Evolutionary conservation across 305 asterid species (phyloP).

Genomic region (Plantago lanceolata): DNA sequence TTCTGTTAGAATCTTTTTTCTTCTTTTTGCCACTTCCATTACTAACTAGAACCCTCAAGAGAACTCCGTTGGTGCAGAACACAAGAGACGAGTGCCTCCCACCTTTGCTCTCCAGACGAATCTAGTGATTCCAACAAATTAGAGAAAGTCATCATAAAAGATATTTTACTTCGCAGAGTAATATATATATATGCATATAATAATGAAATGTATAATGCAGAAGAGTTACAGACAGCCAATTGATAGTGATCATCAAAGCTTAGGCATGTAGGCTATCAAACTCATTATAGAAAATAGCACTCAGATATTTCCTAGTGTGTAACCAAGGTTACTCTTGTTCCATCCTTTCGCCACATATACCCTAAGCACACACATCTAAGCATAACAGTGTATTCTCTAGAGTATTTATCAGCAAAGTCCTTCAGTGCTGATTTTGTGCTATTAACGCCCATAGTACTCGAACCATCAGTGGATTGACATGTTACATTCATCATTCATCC

Average conservation of each 20-base stretch:
- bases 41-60: slow-evolving; percentile 68
- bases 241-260: neutral
- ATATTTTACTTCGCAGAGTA: slow-evolving; percentile 4
- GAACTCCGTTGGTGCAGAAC: slow-evolving; percentile 90
- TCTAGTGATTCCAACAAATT: slow-evolving; percentile 43
- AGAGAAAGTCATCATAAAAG: slow-evolving; percentile 16
- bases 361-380: neutral
- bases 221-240: neutral
- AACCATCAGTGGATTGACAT: neutral
- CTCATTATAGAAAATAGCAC: neutral
- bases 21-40: slow-evolving; percentile 36
- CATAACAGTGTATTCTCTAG: too few species aligned
- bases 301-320: neutral
- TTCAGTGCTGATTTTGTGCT: neutral
- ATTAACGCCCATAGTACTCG: too few species aligned
- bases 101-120: slow-evolving; percentile 86
- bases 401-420: neutral
- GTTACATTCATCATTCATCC: neutral
- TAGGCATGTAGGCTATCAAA: neutral
- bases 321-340: neutral
- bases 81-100: slow-evolving; percentile 81
- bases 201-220: slow-evolving; percentile 8
- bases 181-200: slow-evolving; percentile 20
- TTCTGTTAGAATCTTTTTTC: slow-evolving; percentile 34
- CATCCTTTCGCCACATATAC: neutral